These are phyloP conservation scores for Dothideomycetes sp. DNA, from an alignment of 2,329 filamentous ascomycete species.

Conservation along the genomic window DNA sequence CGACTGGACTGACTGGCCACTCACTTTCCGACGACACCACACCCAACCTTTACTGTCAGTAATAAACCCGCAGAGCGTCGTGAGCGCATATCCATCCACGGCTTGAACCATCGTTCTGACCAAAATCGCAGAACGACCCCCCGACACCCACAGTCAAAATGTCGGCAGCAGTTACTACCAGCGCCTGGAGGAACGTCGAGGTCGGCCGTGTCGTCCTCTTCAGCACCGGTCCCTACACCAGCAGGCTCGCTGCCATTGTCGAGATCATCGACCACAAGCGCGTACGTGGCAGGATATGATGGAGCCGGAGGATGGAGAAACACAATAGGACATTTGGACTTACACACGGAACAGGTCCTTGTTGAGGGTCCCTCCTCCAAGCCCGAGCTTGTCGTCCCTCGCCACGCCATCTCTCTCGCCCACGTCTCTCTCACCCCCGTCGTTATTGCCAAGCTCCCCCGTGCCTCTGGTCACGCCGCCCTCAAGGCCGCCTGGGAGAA, in stretches of 20 bases:
- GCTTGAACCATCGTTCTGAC: constrained; percentile 6
- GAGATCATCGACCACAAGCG: constrained; percentile 99
- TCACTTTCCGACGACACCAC: background rate
- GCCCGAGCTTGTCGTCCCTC: constrained; percentile 67
- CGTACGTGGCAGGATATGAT: constrained; percentile 52
- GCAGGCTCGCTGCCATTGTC: constrained; percentile 86
- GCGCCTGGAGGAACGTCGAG: constrained; percentile 87
- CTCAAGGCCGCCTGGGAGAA: constrained; percentile 88
- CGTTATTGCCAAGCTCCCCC: constrained; percentile 75
- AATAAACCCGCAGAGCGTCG: background rate
- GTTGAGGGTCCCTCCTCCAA: constrained; percentile 87
- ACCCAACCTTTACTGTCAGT: background rate
- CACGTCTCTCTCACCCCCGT: constrained; percentile 82
- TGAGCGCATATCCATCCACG: background rate
- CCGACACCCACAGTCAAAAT: constrained; percentile 22
- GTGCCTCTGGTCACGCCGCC: constrained; percentile 68
- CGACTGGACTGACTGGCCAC: background rate
- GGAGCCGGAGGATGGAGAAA: background rate
- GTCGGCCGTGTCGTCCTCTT: constrained; percentile 95
- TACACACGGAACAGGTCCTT: constrained; percentile 57
- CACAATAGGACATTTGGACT: background rate
- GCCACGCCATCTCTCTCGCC: constrained; percentile 74
- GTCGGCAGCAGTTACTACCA: constrained; percentile 38
- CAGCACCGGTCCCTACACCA: constrained; percentile 67
- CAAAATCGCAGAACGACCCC: constrained; percentile 6